phyloP scores from a whole-genome alignment of 805 yeast species.

The Cyberlindnera veronae region DNA sequence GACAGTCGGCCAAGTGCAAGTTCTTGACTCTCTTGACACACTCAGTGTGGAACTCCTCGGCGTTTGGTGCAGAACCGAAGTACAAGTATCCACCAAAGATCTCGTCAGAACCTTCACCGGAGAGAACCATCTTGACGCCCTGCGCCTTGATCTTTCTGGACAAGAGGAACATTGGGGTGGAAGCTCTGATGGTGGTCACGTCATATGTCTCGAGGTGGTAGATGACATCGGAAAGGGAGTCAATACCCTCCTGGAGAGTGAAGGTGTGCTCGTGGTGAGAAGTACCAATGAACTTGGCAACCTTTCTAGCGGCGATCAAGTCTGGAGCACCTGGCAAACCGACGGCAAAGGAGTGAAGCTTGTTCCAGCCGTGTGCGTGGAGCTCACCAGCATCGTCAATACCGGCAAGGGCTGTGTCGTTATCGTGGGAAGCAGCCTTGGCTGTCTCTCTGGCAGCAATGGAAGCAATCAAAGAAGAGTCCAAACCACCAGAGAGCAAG shows the following conservation, averaged over 20 bases:
- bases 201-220: conserved; percentile 96
- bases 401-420: conserved; percentile 73
- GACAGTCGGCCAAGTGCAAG: conserved; percentile 95
- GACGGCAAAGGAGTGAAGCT: conserved; percentile 92
- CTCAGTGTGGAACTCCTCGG: conserved; percentile 91
- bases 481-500: conserved; percentile 93
- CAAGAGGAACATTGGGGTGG: conserved; percentile 96
- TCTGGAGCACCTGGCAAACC: conserved; percentile 99
- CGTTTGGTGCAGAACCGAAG: conserved; percentile 94
- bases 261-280: conserved; percentile 97
- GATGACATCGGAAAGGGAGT: conserved; percentile 91
- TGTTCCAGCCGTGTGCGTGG: conserved; percentile 71
- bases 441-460: conserved; percentile 96
- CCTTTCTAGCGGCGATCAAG: conserved; percentile 91
- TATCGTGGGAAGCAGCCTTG: conserved; percentile 52
- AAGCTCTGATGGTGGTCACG: conserved; percentile 98
- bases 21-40: conserved; percentile 95
- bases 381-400: conserved; percentile 86
- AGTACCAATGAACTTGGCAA: conserved; percentile 93
- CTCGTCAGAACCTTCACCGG: conserved; percentile 99
- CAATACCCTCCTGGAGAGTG: conserved; percentile 95
- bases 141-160: conserved; percentile 98
- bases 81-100: conserved; percentile 97
- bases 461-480: conserved; percentile 92
- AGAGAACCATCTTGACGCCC: conserved; percentile 98